Evolutionary conservation across 306 rosid species (phyloP).

Genomic region (Inga oerstediana): DNA sequence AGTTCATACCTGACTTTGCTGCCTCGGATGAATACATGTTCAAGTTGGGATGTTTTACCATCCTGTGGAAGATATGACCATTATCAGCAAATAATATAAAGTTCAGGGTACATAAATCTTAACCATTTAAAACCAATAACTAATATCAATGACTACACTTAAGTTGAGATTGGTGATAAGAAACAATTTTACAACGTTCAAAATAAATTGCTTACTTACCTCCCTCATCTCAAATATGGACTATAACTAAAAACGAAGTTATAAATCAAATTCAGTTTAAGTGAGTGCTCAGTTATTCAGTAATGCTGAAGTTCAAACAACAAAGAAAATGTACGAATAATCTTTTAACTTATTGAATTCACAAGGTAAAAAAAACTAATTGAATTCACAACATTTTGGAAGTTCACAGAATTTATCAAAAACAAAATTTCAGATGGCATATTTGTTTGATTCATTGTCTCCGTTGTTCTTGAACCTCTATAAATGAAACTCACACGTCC

Average conservation of each 20-base stretch:
- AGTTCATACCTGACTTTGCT: slow-evolving; percentile 93
- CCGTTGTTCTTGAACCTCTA: neutral
- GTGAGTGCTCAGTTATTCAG: neutral
- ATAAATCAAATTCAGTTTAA: neutral
- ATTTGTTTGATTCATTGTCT: neutral
- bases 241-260: neutral
- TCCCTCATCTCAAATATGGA: neutral
- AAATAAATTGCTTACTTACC: neutral
- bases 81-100: slow-evolving; percentile 29
- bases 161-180: slow-evolving; percentile 1
- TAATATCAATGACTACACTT: neutral
- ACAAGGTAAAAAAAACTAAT: neutral
- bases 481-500: neutral
- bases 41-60: slow-evolving; percentile 93
- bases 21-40: slow-evolving; percentile 96
- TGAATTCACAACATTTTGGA: neutral
- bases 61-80: slow-evolving; percentile 55
- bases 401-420: neutral
- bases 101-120: slow-evolving; percentile 5
- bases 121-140: neutral
- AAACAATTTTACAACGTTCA: neutral
- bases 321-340: neutral
- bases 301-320: neutral
- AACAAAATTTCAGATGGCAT: neutral
- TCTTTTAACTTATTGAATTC: neutral